Evolutionary conservation across 169 alveolate genomes (phyloP).

Genomic region (Plasmodium inui): DNA sequence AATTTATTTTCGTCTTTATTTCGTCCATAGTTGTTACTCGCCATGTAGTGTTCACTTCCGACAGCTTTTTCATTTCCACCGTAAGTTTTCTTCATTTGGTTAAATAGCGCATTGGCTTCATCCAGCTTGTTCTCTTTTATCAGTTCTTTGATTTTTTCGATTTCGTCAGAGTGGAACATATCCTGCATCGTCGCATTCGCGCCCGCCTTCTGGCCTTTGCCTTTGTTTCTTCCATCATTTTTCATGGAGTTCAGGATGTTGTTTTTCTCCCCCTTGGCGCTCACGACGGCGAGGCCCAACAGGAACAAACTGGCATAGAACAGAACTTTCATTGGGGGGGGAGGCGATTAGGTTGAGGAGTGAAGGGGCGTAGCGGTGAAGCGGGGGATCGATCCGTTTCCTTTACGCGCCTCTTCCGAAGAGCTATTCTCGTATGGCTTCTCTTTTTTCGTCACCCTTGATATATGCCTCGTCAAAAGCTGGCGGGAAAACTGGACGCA

Average conservation of each 20-base stretch:
- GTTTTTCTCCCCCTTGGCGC: conserved; percentile 23
- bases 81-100: conserved; percentile 15
- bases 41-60: background rate
- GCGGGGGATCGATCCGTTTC: background rate
- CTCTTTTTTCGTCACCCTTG: background rate
- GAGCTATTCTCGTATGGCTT: background rate
- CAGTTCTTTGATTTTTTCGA: conserved; percentile 52
- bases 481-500: background rate
- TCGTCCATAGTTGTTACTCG: background rate
- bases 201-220: background rate
- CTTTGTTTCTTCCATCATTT: background rate
- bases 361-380: background rate
- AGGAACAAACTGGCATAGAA: background rate
- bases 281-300: background rate
- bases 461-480: background rate
- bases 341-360: too few species aligned
- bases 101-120: conserved; percentile 40
- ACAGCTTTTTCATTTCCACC: background rate
- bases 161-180: background rate
- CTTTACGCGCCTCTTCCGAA: background rate
- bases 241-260: conserved; percentile 5
- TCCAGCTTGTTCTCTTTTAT: conserved; percentile 32
- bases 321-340: background rate
- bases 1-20: conserved; percentile 3
- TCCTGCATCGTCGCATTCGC: background rate